phyloP scores from a whole-genome alignment of 306 rosid species.

The Echinosophora koreensis region DNA sequence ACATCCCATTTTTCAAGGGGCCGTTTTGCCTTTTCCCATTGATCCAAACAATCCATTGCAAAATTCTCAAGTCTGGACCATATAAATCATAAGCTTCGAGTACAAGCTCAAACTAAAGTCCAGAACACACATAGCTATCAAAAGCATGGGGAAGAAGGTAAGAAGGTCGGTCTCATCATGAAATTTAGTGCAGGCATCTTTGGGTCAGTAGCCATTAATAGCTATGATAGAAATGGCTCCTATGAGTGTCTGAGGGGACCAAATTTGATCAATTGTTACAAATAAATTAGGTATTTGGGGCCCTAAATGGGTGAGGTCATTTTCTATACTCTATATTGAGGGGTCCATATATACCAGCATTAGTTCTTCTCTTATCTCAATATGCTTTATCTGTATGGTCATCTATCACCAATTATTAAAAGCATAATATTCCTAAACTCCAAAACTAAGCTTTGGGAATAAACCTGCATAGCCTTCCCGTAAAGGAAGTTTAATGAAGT shows the following conservation, averaged over 20 bases:
- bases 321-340: constrained; percentile 42
- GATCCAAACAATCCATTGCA: neutral
- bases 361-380: constrained; percentile 60
- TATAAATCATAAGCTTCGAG: neutral
- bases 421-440: constrained; percentile 59
- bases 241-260: constrained; percentile 50
- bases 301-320: constrained; percentile 51
- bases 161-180: constrained; percentile 30
- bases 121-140: constrained; percentile 8
- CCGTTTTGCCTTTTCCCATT: neutral
- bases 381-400: constrained; percentile 58
- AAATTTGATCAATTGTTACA: constrained; percentile 36
- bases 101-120: neutral
- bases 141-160: constrained; percentile 7
- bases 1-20: neutral
- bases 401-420: constrained; percentile 73
- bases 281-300: constrained; percentile 48
- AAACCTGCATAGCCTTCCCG: constrained; percentile 32
- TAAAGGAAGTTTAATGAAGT: constrained; percentile 32
- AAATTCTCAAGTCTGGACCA: neutral
- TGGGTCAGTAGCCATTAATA: constrained; percentile 56
- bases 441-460: constrained; percentile 47
- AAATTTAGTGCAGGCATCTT: constrained; percentile 43
- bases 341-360: constrained; percentile 51
- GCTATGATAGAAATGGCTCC: constrained; percentile 53